These are phyloP conservation scores for Heimioporus sp. DNA, from an alignment of 768 basidiomycete genomes.

Conservation along the genomic window DNA sequence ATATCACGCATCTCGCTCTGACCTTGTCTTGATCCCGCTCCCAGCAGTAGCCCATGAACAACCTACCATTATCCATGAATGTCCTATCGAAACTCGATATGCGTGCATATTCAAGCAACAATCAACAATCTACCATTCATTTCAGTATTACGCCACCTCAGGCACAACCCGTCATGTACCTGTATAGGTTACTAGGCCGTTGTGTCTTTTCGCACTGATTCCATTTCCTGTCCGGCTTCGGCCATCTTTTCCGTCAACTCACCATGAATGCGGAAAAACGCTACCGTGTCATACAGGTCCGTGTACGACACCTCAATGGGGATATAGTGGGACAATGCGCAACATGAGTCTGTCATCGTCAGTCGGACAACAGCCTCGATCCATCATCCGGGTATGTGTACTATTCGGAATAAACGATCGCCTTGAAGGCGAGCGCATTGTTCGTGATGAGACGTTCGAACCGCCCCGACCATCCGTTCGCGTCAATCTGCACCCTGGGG, in stretches of 20 bases:
- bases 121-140: slow-evolving; percentile 32
- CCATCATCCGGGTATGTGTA: slow-evolving; percentile 18
- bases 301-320: slow-evolving; percentile 64
- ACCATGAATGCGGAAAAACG: slow-evolving; percentile 74
- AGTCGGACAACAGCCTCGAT: neutral
- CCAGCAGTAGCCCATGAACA: no score
- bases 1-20: no score
- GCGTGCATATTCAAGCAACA: slow-evolving; percentile 55
- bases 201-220: slow-evolving; percentile 53
- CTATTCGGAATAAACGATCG: slow-evolving; percentile 77
- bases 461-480: slow-evolving; percentile 66
- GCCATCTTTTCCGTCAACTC: slow-evolving; percentile 58
- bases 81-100: slow-evolving; percentile 47
- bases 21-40: no score
- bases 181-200: slow-evolving; percentile 56
- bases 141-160: neutral
- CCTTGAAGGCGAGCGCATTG: slow-evolving; percentile 64
- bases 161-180: slow-evolving; percentile 34
- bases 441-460: slow-evolving; percentile 64
- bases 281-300: slow-evolving; percentile 66
- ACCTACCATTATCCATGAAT: no score
- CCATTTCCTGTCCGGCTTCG: slow-evolving; percentile 53
- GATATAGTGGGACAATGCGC: slow-evolving; percentile 65
- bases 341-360: slow-evolving; percentile 44
- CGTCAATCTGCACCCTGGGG: slow-evolving; percentile 40